Evolutionary conservation across 495 filamentous ascomycete species (phyloP), one percentile per base, ranked within the genome.

Genomic region (Podospora pseudocomata): DNA sequence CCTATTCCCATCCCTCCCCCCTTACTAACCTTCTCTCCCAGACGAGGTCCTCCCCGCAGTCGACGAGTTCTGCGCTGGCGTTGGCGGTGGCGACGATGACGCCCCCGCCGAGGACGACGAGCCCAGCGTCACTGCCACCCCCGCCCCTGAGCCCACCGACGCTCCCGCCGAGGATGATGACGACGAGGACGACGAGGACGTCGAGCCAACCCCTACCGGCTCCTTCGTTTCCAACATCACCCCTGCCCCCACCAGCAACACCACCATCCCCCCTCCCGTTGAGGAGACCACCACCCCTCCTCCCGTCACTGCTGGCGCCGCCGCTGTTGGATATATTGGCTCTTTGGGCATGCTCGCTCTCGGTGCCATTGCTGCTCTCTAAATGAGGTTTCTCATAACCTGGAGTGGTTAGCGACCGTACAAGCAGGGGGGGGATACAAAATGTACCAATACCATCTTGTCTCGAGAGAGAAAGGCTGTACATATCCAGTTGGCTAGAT

Each of bases 41-140:
- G 76, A 63, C 70, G 32, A 81, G 54, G 78, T 83, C 64, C 73
- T 83, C 49, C 79, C 79, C 55, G 81, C 79, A 49, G 72, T 74
- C 27, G 63, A 71, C 27, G 30, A 67, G 11, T 78, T 80, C 76
- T 82, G 80, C 74, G 39, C 67, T 18, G 70, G 68, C 28, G 70
- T 77, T 64, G 57, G 68, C 18, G 64, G 53, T n/a, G 72, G 69
- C 62, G 67, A 44, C 26, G 34, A 23, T 44, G 57, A 59, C 62
- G 19, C 58, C 18, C 16, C 64, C 4, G 69, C 71, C 44, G 56
- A 60, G 26, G 60, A 56, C 9, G 56, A 32, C 60, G 53, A 23
- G 44, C 32, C 62, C 19, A 27, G 63, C n/a, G 71, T 68, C 44
- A 58, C 59, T 15, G 57, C 67, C 26, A 54, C 69, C 32, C 26